Evolutionary conservation across 257 asterid genomes (phyloP).

Genomic region (Salvia rosmarinus): DNA sequence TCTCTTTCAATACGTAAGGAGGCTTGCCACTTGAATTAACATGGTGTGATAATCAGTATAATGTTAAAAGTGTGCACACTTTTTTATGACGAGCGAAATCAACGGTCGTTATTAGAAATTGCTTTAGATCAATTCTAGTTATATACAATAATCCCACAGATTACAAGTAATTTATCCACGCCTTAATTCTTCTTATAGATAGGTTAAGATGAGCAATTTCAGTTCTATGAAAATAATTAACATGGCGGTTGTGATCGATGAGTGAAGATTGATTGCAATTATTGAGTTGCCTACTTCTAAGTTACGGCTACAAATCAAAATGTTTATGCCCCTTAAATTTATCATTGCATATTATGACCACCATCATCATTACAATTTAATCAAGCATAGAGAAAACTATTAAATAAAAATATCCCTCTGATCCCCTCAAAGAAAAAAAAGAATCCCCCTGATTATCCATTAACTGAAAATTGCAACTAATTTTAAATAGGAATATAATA

Average conservation of each 20-base stretch:
- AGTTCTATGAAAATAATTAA: neutral
- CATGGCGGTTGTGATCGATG: conserved; percentile 1
- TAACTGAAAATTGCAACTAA: neutral
- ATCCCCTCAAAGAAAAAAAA: too few species aligned
- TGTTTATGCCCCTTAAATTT: neutral
- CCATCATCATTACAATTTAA: conserved; percentile 19
- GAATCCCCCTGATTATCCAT: neutral
- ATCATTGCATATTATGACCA: conserved; percentile 17
- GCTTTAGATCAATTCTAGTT: neutral
- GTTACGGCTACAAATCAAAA: conserved; percentile 26
- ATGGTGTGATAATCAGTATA: too few species aligned
- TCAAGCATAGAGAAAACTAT: too few species aligned
- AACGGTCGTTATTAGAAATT: too few species aligned
- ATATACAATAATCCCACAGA: neutral
- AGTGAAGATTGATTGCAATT: conserved; percentile 15
- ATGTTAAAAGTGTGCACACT: too few species aligned
- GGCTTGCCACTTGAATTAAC: too few species aligned
- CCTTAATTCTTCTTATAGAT: neutral
- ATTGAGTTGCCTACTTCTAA: conserved; percentile 37
- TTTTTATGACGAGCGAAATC: too few species aligned
- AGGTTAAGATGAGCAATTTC: neutral
- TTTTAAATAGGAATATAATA: neutral
- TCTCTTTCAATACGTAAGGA: too few species aligned
- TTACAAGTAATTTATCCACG: neutral
- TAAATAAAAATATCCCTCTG: too few species aligned